Conservation (phyloP, 1,139 yeast species). For the Geotrichum europaeum region DNA sequence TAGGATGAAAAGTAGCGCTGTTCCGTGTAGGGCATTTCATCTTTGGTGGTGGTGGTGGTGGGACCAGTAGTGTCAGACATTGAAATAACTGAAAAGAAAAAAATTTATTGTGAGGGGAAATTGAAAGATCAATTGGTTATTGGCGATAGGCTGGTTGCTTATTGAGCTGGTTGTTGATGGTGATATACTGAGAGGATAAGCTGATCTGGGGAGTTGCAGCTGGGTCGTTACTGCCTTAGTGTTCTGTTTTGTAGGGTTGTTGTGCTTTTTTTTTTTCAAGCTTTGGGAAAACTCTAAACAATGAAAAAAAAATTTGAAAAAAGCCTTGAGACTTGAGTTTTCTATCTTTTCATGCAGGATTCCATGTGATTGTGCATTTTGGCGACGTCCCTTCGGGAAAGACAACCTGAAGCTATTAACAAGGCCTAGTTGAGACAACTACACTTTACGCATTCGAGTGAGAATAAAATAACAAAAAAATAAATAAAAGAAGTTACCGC, state of each 20-base stretch:
- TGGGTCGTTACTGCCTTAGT: background rate
- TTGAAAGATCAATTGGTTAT: background rate
- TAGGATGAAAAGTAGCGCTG: slow-evolving; percentile 93
- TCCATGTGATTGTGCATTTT: background rate
- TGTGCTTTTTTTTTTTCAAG: background rate
- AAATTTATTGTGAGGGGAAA: too few species aligned
- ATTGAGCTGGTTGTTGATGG: background rate
- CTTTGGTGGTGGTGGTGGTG: slow-evolving; percentile 1
- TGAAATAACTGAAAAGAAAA: background rate
- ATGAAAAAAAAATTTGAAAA: too few species aligned
- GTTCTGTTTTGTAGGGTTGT: background rate
- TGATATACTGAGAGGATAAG: background rate
- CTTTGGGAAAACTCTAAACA: background rate
- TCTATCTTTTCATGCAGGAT: background rate
- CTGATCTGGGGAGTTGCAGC: background rate
- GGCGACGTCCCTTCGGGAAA: background rate
- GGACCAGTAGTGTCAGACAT: slow-evolving; percentile 3
- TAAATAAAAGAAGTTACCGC: background rate
- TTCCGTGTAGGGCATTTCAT: slow-evolving; percentile 43
- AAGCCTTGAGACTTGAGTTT: background rate
- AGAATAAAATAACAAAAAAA: background rate
- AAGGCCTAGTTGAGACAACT: background rate
- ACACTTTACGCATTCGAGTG: background rate
- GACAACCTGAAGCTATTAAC: background rate
- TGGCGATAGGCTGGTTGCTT: background rate